A percentile compares a stretch with the other conserved stretches of the same genome.
Evolutionary conservation across 148 eudicot genomes (phyloP).

Genomic region (Spergularia marina): DNA sequence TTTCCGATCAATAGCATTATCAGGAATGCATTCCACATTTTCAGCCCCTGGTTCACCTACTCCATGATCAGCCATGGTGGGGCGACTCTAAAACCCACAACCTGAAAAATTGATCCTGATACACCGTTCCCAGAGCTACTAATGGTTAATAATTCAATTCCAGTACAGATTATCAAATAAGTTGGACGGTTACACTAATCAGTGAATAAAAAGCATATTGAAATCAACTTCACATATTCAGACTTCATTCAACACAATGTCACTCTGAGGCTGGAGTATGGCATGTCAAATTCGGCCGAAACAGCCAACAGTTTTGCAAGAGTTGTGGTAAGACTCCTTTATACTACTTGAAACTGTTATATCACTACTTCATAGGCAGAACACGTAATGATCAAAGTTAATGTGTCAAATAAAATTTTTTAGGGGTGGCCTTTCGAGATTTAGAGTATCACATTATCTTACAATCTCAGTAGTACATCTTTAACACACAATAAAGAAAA

Average conservation of each 20-base stretch:
- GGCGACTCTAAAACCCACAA: not conserved
- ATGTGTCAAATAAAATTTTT: not conserved
- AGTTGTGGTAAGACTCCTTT: not conserved
- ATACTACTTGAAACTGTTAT: too few relatives aligned
- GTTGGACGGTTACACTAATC: not conserved
- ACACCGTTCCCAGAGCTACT: not conserved
- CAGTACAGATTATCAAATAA: not conserved
- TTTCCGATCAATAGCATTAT: constrained; percentile 31
- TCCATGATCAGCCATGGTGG: constrained; percentile 32
- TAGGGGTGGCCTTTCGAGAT: not conserved
- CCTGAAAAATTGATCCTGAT: constrained; percentile 15
- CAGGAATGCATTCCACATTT: constrained; percentile 16
- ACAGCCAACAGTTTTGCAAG: not conserved
- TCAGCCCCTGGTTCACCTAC: constrained; percentile 10
- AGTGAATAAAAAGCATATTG: not conserved
- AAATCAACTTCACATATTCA: not conserved
- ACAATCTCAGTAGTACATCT: too few relatives aligned
- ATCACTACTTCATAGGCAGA: too few relatives aligned
- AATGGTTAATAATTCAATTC: not conserved
- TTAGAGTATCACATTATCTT: too few relatives aligned
- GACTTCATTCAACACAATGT: not conserved
- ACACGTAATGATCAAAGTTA: not conserved
- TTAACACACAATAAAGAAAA: not conserved
- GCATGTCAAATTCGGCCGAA: not conserved
- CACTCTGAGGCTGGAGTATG: not conserved